A percentile compares a stretch with the other conserved stretches of the same genome.
Evolutionary conservation across 129 eudicot genomes (phyloP).

Genomic region (Scalesia atractyloides): DNA sequence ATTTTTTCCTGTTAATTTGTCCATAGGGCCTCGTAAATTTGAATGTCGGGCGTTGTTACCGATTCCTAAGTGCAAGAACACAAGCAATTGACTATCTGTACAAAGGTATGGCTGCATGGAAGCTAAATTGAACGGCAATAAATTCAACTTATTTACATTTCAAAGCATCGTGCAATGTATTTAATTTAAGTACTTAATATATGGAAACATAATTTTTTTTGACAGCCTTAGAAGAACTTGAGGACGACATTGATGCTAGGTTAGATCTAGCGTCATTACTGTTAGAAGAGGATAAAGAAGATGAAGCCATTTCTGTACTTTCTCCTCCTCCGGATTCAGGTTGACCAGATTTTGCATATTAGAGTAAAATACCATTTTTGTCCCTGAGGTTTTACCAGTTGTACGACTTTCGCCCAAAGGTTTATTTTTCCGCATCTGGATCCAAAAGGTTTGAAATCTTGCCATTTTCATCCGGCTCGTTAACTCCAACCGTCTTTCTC

Average conservation of each 20-base stretch:
- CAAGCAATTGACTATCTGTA: not conserved
- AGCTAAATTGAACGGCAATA: not conserved
- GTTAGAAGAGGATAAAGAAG: slow-evolving; percentile 62
- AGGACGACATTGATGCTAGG: slow-evolving; percentile 66
- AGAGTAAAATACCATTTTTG: not conserved
- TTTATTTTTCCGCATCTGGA: too few species aligned
- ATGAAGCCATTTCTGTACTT: slow-evolving; percentile 81
- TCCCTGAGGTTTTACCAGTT: too few species aligned
- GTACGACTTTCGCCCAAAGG: too few species aligned
- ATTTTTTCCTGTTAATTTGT: slow-evolving; percentile 2
- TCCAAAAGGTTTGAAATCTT: too few species aligned
- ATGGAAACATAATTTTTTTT: not conserved
- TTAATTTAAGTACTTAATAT: not conserved
- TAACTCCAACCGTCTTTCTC: too few species aligned
- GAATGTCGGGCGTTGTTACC: slow-evolving; percentile 69
- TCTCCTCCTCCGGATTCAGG: slow-evolving; percentile 71
- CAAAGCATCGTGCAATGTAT: not conserved
- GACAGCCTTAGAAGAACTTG: slow-evolving; percentile 64
- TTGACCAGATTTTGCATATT: slow-evolving; percentile 20
- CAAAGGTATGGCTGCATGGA: not conserved
- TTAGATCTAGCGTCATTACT: slow-evolving; percentile 72
- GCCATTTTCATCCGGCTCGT: too few species aligned
- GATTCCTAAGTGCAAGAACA: slow-evolving; percentile 34
- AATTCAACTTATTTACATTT: not conserved
- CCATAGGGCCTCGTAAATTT: slow-evolving; percentile 56